Base-by-base conservation (phyloP, 225 moss, liverwort and hornwort genomes). In the Takakia lepidozioides region DNA sequence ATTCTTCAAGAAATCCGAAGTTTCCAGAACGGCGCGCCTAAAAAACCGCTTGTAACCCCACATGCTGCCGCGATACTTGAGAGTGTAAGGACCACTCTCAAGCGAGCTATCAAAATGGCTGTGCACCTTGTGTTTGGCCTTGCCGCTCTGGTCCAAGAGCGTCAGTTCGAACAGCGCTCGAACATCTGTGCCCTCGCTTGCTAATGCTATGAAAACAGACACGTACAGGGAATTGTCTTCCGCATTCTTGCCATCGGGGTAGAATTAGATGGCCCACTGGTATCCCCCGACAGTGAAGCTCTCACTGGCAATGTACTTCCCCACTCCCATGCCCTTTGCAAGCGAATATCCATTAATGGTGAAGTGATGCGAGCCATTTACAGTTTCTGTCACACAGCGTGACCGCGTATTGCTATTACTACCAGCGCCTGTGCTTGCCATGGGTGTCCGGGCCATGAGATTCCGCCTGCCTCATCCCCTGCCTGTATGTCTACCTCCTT, bases 1-100 rank as follows among this genome's bases (percentile, higher is more conserved):
- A 52, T 81, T 81, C 85, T 91, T 98, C 22, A 98, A 66, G 36
- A 91, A 98, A 68, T 98, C 98, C 19, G 91, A 91, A 0, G 83
- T 85, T 73, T 98, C 98, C 37, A 98, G 63, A 3, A 73, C 83
- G 0, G 85, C 85, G 17, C 98, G 71, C 78, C 87, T 63, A 59
- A 90, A 91, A 57, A 98, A 91, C 1, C 98, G 98, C 57, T 98
- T 98, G 46, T 98, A 98, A 39, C 98, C 98, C 98, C 98, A 98
- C 98, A 91, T 98, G 73, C 91, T 91, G 9, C 98, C 98, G n/a
- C 87, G 98, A 54, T 91, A 98, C 74, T 91, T 91, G 0, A 98
- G 75, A 25, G 98, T 98, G 51, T 98, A 98, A 2, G 98, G 98
- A 2, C 98, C 98, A 49, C 91, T 87, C 70, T 98, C 91, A 0